A percentile compares a stretch with the other conserved stretches of the same genome.
Evolutionary conservation across 176 grass and related monocot species (phyloP).

Genomic region (Tillandsia leiboldiana): DNA sequence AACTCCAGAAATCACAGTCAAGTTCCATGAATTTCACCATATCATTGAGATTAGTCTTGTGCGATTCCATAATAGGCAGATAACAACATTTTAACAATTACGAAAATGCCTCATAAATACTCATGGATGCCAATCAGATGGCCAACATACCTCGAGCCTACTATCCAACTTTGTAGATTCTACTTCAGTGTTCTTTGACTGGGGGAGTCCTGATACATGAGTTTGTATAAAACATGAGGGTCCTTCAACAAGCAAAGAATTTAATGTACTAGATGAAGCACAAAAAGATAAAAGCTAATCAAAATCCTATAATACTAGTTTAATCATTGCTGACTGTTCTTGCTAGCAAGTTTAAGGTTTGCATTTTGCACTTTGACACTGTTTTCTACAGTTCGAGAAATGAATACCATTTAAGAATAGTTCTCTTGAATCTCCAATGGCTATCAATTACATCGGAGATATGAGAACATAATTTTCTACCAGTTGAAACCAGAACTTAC

Average conservation of each 20-base stretch:
- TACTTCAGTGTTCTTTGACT: slow-evolving; percentile 35
- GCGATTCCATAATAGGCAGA: neutral
- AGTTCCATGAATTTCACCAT: too few relatives aligned
- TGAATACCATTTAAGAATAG: too few relatives aligned
- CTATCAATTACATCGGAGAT: too few relatives aligned
- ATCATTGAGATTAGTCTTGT: neutral
- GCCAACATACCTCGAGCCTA: slow-evolving; percentile 50
- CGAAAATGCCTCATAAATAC: slow-evolving; percentile 1
- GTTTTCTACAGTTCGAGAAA: too few relatives aligned
- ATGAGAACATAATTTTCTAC: too few relatives aligned
- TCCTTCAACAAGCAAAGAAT: neutral
- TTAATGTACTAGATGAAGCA: neutral
- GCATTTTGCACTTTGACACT: too few relatives aligned
- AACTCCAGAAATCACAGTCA: too few relatives aligned
- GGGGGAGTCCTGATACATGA: slow-evolving; percentile 29
- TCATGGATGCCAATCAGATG: slow-evolving; percentile 26
- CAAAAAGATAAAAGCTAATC: neutral
- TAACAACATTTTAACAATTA: neutral
- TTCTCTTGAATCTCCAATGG: too few relatives aligned
- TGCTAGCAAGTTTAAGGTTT: too few relatives aligned
- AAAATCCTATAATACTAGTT: neutral
- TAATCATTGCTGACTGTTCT: too few relatives aligned
- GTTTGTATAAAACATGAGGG: neutral
- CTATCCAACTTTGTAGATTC: slow-evolving; percentile 27
- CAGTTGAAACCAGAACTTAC: too few relatives aligned